Evolutionary conservation across 306 rosid genomes (phyloP), one percentile per base, ranked within the genome.

Genomic region (Vigna angularis): DNA sequence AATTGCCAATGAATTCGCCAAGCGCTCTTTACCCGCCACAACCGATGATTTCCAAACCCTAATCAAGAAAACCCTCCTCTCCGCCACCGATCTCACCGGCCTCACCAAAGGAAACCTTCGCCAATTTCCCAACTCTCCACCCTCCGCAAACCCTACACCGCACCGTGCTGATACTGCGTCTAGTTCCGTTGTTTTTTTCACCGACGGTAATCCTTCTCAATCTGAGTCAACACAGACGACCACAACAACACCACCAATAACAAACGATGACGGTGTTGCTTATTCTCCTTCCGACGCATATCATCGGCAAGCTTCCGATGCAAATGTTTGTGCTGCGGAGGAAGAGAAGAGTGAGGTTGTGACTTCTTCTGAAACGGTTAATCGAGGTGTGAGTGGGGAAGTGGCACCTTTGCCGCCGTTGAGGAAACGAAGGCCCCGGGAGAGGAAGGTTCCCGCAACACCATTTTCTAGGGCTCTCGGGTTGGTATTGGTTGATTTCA

Each of bases 41-140:
- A 57, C 63, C n/a, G 5, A 6, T 6, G 83, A 91, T 44, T 72
- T 91, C 32, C 58, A 84, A 82, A 77, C 88, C 84, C 85, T 90
- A 44, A 63, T 86, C 17, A 92, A 88, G 75, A 87, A 77, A 28
- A 84, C 86, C 26, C 62, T 95, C 30, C 65, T 92, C 50, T 87
- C 91, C 28, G 90, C 89, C 85, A 90, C 98, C 50, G 91, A 92
- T 76, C 77, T 94, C 63, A 74, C 93, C 75, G 97, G 97, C 70
- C 82, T 92, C 79, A 94, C 98, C 56, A 86, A 83, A 70, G 98
- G 98, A 79, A 81, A 83, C 18, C 64, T 80, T 80, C 89, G 83
- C 73, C 84, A 76, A 66, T 56, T 88, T 78, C 32, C 84, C 50
- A 28, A 42, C 9, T 3, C 26, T 52, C 20, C 26, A 69, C 72